Evolutionary conservation across 257 asterid species (phyloP).

Genomic region (Solanum peruvianum): DNA sequence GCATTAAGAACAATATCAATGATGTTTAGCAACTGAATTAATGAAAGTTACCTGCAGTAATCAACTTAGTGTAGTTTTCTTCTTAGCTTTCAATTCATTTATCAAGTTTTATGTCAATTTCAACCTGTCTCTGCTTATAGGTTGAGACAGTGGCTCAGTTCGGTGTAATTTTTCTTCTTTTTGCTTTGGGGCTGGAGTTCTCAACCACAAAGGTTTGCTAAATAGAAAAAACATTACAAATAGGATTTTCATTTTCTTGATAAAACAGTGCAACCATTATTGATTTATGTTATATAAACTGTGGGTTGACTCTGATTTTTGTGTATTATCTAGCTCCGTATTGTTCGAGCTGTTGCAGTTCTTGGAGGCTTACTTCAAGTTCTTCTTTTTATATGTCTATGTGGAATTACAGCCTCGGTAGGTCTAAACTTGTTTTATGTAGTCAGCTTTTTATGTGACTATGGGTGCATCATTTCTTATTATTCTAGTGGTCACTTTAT

Average conservation of each 20-base stretch:
- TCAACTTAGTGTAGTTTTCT: background rate
- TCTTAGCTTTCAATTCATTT: background rate
- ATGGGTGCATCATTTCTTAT: background rate
- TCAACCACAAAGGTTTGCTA: slow-evolving; percentile 74
- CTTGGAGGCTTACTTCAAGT: slow-evolving; percentile 94
- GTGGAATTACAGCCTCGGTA: slow-evolving; percentile 91
- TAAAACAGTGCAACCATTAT: background rate
- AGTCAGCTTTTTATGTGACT: background rate
- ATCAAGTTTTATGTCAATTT: background rate
- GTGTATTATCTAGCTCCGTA: slow-evolving; percentile 54
- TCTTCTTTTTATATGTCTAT: slow-evolving; percentile 85
- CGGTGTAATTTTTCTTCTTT: slow-evolving; percentile 97
- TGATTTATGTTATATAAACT: background rate
- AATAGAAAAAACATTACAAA: background rate
- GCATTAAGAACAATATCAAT: background rate
- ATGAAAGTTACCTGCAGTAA: background rate
- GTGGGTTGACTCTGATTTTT: background rate
- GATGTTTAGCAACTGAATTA: background rate
- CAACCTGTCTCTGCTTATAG: slow-evolving; percentile 28
- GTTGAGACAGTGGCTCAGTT: slow-evolving; percentile 99
- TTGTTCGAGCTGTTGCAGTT: slow-evolving; percentile 98
- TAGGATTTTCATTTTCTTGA: background rate
- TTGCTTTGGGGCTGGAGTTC: slow-evolving; percentile 96
- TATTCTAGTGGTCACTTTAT: background rate
- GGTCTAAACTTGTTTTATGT: slow-evolving; percentile 6